Conservation (phyloP, 768 basidiomycete species). For the Collybiopsis luxurians region DNA sequence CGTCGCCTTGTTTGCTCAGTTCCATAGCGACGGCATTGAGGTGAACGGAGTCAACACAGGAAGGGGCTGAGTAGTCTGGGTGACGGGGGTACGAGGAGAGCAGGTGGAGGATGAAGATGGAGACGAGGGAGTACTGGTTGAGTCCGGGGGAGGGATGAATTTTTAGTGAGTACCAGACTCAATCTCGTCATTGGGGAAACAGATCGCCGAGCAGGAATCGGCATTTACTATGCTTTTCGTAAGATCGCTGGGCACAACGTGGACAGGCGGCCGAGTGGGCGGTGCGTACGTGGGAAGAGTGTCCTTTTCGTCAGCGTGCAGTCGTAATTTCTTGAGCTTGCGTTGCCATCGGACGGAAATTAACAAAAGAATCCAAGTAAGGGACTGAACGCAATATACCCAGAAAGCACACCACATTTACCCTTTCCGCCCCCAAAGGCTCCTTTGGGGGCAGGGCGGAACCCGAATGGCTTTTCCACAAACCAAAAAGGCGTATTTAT, state of each 20-base stretch:
- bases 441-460: not conserved
- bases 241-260: not conserved
- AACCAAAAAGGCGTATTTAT: slow-evolving; percentile 2
- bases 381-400: not conserved
- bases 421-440: not conserved
- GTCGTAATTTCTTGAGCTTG: not conserved
- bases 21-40: not conserved
- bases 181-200: not conserved
- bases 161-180: not conserved
- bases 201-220: not conserved
- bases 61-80: not conserved
- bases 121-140: not conserved
- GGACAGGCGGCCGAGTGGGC: not conserved
- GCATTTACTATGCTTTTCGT: not conserved
- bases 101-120: not conserved
- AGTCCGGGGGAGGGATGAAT: not conserved
- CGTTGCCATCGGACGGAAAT: not conserved
- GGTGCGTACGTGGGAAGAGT: not conserved
- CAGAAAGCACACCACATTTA: not conserved
- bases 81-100: not conserved
- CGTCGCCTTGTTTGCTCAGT: not conserved
- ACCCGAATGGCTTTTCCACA: not conserved
- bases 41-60: not conserved
- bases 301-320: not conserved
- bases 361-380: not conserved